Evolutionary conservation across 2,329 filamentous ascomycete species (phyloP).

Genomic region (Paecilomyces sp.): DNA sequence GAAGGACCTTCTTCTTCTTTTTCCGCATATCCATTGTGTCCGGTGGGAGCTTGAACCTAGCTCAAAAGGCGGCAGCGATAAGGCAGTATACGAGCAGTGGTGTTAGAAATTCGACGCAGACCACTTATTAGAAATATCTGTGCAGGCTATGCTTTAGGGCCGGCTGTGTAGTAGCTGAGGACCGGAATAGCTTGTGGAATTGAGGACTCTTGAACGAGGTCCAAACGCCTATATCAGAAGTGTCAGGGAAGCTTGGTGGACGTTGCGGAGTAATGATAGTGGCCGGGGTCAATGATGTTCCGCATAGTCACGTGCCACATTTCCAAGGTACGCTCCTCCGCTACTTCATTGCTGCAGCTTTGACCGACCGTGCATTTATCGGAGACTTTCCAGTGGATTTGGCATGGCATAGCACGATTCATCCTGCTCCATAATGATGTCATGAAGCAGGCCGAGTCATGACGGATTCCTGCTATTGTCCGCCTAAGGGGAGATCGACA

Average conservation of each 20-base stretch:
- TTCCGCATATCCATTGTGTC: slow-evolving; percentile 37
- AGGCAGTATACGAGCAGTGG: background rate
- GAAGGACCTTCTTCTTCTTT: slow-evolving; percentile 79
- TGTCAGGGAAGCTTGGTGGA: background rate
- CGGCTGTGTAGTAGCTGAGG: background rate
- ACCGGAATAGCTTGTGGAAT: background rate
- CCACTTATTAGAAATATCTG: background rate
- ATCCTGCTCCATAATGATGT: background rate
- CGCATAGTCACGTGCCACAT: background rate
- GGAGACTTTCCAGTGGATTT: background rate
- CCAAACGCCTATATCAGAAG: background rate
- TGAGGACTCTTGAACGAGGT: background rate
- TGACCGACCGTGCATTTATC: background rate
- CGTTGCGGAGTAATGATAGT: background rate
- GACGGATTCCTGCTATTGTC: background rate
- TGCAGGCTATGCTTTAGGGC: background rate
- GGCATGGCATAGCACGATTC: background rate
- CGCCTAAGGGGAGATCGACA: background rate
- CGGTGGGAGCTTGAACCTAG: background rate
- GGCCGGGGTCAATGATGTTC: background rate
- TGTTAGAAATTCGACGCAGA: background rate
- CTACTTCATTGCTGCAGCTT: background rate
- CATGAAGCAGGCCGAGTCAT: background rate
- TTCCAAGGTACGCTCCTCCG: background rate
- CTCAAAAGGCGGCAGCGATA: background rate